Evolutionary conservation across 371 early-diverging fungal species (phyloP).

Genomic region (Dichotomocladium elegans): DNA sequence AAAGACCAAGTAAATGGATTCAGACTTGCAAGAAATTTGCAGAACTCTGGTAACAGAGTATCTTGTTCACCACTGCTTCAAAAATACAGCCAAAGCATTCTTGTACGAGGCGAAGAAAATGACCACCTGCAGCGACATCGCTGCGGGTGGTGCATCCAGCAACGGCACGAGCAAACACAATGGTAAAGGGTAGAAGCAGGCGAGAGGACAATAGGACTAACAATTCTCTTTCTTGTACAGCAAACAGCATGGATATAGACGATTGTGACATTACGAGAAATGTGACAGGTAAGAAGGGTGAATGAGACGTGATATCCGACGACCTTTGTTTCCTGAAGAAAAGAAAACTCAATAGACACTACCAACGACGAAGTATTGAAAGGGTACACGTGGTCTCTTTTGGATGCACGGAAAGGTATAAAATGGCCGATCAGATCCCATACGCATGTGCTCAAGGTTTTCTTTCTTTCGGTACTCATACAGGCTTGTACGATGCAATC

Average conservation of each 20-base stretch:
- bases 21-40: slow-evolving; percentile 14
- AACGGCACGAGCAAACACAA: slow-evolving; percentile 3
- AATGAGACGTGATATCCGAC: too few species aligned
- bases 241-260: slow-evolving; percentile 7
- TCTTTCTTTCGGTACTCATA: not conserved
- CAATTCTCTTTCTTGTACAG: not conserved
- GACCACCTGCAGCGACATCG: slow-evolving; percentile 7
- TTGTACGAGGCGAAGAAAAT: slow-evolving; percentile 40
- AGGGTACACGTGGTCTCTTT: slow-evolving; percentile 22
- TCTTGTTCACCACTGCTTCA: slow-evolving; percentile 57
- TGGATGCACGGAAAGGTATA: slow-evolving; percentile 41
- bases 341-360: too few species aligned
- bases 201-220: not conserved
- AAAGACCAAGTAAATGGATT: too few species aligned
- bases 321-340: too few species aligned
- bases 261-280: not conserved
- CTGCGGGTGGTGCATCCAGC: not conserved
- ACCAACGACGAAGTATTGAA: not conserved
- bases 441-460: too few species aligned
- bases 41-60: slow-evolving; percentile 42
- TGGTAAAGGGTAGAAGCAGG: not conserved
- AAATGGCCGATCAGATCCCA: not conserved
- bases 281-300: not conserved
- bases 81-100: slow-evolving; percentile 60
- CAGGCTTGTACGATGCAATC: slow-evolving; percentile 30